phyloP scores from a whole-genome alignment of 2,329 filamentous ascomycete genomes.

The Aureobasidium lini region DNA sequence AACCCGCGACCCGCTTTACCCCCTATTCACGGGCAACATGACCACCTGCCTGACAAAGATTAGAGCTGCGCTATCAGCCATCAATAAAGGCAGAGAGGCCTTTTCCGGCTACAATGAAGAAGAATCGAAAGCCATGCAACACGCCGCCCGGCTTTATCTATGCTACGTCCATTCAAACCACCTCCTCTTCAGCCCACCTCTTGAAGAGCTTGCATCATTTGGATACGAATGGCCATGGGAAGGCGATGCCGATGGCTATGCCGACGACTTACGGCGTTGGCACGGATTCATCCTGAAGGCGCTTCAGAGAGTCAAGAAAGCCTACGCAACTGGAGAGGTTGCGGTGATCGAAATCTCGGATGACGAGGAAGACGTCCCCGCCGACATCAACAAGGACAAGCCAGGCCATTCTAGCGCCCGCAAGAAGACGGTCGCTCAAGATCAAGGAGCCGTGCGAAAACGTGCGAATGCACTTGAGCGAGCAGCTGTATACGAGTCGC shows the following conservation, averaged over 20 bases:
- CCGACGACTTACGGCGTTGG: not conserved
- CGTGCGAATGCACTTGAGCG: conserved; percentile 16
- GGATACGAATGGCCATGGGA: not conserved
- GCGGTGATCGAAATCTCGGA: conserved; percentile 4
- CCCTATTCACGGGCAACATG: conserved; percentile 38
- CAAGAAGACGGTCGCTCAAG: conserved; percentile 15
- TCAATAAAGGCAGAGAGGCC: not conserved
- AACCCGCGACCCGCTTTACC: not conserved
- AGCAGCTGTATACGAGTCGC: not conserved
- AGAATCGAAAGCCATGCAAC: not conserved
- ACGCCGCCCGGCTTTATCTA: conserved; percentile 2
- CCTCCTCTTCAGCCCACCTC: not conserved
- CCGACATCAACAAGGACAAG: conserved; percentile 11
- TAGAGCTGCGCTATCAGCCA: not conserved
- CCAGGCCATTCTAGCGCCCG: conserved; percentile 16
- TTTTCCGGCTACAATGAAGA: not conserved
- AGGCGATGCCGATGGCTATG: not conserved
- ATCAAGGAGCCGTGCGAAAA: conserved; percentile 16
- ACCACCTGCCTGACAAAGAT: conserved; percentile 24
- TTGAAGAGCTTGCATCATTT: not conserved
- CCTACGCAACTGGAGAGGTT: not conserved
- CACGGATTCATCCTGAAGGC: not conserved
- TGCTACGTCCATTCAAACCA: not conserved
- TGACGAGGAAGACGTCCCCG: conserved; percentile 1
- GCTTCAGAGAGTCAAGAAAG: conserved; percentile 9